Percentiles rank a stretch among this genome's conserved stretches.
Conservation (phyloP, 108 stramenopile species). For the Parietichytrium sp. region DNA sequence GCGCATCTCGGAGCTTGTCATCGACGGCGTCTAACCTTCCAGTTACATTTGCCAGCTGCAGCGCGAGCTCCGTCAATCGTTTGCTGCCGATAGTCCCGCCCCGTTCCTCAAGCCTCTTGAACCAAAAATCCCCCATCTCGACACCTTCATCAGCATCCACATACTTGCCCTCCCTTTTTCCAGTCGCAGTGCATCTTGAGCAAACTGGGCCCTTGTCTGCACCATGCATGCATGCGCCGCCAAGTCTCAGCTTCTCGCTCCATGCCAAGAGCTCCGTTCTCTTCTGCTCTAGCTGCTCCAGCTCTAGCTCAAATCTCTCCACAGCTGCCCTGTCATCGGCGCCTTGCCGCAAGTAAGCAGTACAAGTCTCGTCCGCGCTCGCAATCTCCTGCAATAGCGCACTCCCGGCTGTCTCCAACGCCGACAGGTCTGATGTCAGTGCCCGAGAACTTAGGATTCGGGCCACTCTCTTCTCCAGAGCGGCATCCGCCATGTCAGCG, state of each 20-base stretch:
- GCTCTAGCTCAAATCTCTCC: too few relatives aligned
- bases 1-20: not conserved
- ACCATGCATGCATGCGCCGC: not conserved
- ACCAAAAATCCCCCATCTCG: slow-evolving; percentile 16
- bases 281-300: too few relatives aligned
- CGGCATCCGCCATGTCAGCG: too few relatives aligned
- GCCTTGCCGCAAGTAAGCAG: too few relatives aligned
- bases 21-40: not conserved
- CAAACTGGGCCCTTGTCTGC: not conserved
- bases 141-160: not conserved
- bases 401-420: too few relatives aligned
- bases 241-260: not conserved
- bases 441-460: too few relatives aligned
- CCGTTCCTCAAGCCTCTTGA: not conserved
- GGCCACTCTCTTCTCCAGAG: too few relatives aligned
- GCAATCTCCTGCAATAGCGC: too few relatives aligned
- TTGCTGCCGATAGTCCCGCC: not conserved
- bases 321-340: too few relatives aligned
- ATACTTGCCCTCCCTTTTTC: not conserved
- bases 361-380: too few relatives aligned
- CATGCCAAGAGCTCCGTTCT: too few relatives aligned
- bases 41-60: not conserved
- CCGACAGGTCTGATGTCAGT: too few relatives aligned
- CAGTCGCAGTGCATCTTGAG: not conserved
- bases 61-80: not conserved